Base-by-base conservation (phyloP, 1,284 basidiomycete species). In the Cystobasidiaceae sp. region DNA sequence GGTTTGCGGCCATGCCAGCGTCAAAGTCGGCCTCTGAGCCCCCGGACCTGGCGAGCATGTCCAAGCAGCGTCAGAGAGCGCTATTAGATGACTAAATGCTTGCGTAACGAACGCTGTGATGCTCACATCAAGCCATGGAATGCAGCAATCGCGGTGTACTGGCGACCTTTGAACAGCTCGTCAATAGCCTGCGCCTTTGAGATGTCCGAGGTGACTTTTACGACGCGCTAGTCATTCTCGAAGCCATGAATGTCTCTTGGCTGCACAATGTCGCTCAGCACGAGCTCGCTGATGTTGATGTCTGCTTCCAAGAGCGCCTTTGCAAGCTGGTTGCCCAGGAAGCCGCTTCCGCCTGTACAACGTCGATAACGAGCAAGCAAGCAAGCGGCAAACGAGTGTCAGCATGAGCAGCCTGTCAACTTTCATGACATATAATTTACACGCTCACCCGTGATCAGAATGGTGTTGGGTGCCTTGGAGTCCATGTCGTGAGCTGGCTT, bases 21-120 rank as follows among this genome's bases (percentile, higher is more conserved):
- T 83, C 82, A 71, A 86, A 85, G 72, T 85, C 80, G 66, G 83
- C 82, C 73, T 86, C 85, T 17, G 83, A 81, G 19, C 83, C 84
- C 23, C 84, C 82, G n/a, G 83, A 85, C 85, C 86, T 85, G 74
- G 85, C 83, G 19, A 1, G 25, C 27, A 25, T 7, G 1, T 84
- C 84, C 83, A 63, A 84, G 77, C 2, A 2, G 17, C 3, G 9
- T 57, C 37, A 23, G 2, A 46, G 15, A 5, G n/a, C 27, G 21
- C 45, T n/a, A n/a, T n/a, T n/a, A n/a, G n/a, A n/a, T n/a, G n/a
- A n/a, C n/a, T n/a, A n/a, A n/a, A n/a, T n/a, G n/a, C n/a, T 48
- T 21, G 45, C n/a, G 33, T 27, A 19, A 15, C 17, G 43, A 25
- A 11, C 7, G 5, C n/a, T n/a, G n/a, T n/a, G n/a, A 6, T 7